A percentile compares a stretch with the other conserved stretches of the same genome.
Evolutionary conservation across 345 rosid genomes (phyloP).

Genomic region (Sisymbrium irio): DNA sequence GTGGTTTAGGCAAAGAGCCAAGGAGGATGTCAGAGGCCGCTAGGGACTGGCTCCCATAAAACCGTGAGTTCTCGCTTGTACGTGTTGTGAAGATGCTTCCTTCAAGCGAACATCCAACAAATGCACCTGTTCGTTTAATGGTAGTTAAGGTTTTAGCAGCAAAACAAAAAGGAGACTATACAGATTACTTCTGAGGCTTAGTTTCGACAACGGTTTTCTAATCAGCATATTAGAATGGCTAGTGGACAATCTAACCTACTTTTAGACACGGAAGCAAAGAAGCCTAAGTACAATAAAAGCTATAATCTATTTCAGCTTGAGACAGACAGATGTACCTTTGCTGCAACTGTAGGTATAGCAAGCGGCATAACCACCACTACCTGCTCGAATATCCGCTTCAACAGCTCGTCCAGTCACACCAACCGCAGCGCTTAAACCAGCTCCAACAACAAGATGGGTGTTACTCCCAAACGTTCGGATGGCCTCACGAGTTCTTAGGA

Average conservation of each 20-base stretch:
- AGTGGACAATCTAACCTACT: background rate
- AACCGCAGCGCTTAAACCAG: slow-evolving; percentile 91
- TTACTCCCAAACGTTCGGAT: slow-evolving; percentile 79
- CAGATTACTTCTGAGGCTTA: background rate
- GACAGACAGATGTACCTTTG: slow-evolving; percentile 57
- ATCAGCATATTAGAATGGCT: background rate
- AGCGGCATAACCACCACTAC: slow-evolving; percentile 92
- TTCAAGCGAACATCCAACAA: slow-evolving; percentile 89
- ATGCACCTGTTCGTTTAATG: slow-evolving; percentile 60
- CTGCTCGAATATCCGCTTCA: slow-evolving; percentile 91
- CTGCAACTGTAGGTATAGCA: slow-evolving; percentile 98
- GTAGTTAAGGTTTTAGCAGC: background rate
- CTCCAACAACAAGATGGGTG: slow-evolving; percentile 85
- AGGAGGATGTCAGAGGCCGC: slow-evolving; percentile 72
- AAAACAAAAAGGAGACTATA: background rate
- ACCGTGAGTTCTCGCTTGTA: slow-evolving; percentile 63
- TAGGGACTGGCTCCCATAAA: slow-evolving; percentile 84
- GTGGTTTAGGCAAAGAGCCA: slow-evolving; percentile 76
- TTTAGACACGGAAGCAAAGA: background rate
- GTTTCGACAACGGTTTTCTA: background rate
- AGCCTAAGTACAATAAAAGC: background rate
- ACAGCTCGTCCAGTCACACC: slow-evolving; percentile 75
- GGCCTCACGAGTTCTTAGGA: slow-evolving; percentile 81
- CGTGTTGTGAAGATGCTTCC: slow-evolving; percentile 82
- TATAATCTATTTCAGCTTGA: background rate